A percentile compares a stretch with the other conserved stretches of the same genome.
These are phyloP conservation scores for Hypoxylon sp. DNA, from an alignment of 2,329 filamentous ascomycete genomes.

Conservation along the genomic window DNA sequence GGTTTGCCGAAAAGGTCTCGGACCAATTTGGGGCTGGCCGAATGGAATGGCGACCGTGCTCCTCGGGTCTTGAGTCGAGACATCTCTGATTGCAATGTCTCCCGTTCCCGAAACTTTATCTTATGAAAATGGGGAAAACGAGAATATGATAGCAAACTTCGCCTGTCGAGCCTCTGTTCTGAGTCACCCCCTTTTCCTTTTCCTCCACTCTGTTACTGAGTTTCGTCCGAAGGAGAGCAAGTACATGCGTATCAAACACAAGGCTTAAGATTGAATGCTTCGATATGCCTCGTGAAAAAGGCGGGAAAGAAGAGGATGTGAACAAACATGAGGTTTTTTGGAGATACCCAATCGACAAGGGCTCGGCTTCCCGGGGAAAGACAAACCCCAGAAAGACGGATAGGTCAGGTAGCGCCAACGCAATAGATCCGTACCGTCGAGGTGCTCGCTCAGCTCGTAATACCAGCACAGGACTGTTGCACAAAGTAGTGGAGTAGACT, in stretches of 20 bases:
- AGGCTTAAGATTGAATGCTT: slow-evolving; percentile 2
- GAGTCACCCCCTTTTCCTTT: slow-evolving; percentile 12
- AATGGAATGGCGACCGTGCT: slow-evolving; percentile 28
- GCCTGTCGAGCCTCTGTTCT: slow-evolving; percentile 9
- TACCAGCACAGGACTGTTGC: slow-evolving; percentile 35
- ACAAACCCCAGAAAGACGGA: slow-evolving; percentile 22
- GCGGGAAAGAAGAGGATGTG: slow-evolving; percentile 1
- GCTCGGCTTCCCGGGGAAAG: slow-evolving; percentile 10
- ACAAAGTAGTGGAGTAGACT: slow-evolving; percentile 39
- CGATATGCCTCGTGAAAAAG: background rate
- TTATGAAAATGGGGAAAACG: slow-evolving; percentile 8
- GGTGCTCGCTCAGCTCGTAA: slow-evolving; percentile 36
- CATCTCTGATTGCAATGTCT: slow-evolving; percentile 40
- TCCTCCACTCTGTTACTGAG: background rate
- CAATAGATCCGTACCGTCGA: slow-evolving; percentile 22
- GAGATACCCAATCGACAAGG: slow-evolving; percentile 8
- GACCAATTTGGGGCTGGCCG: slow-evolving; percentile 37
- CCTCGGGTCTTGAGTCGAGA: slow-evolving; percentile 37
- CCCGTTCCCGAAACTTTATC: slow-evolving; percentile 41
- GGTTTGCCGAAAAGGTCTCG: slow-evolving; percentile 43
- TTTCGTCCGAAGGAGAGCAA: slow-evolving; percentile 20
- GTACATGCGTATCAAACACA: slow-evolving; percentile 16
- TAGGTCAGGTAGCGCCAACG: slow-evolving; percentile 31
- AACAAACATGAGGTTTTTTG: slow-evolving; percentile 11
- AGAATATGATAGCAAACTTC: slow-evolving; percentile 40